These are phyloP conservation scores for Aspergillus tanneri DNA, from an alignment of 2,329 filamentous ascomycete species.

Conservation along the genomic window DNA sequence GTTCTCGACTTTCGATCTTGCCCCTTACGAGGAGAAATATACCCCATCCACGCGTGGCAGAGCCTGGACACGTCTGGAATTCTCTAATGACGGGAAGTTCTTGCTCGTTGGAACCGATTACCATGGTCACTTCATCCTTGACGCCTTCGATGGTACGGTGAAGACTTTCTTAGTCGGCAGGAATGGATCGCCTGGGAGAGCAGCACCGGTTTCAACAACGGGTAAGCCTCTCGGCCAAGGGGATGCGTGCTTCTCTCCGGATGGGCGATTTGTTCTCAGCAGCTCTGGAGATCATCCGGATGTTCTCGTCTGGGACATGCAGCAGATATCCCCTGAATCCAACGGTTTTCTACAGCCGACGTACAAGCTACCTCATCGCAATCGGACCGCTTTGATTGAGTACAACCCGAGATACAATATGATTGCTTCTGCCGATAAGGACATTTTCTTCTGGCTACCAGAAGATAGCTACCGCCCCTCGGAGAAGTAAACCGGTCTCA, in stretches of 20 bases:
- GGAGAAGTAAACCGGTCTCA: constrained; percentile 31
- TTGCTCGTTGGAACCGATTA: constrained; percentile 82
- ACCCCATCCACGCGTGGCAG: constrained; percentile 50
- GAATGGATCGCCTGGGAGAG: constrained; percentile 49
- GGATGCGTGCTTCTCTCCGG: constrained; percentile 84
- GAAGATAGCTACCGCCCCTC: constrained; percentile 52
- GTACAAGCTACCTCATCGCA: constrained; percentile 44
- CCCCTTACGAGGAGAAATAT: constrained; percentile 54
- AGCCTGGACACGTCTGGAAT: constrained; percentile 85
- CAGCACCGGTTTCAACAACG: constrained; percentile 53
- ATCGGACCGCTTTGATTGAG: constrained; percentile 70
- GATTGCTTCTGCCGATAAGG: constrained; percentile 83
- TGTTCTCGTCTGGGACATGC: constrained; percentile 81
- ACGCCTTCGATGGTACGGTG: constrained; percentile 81
- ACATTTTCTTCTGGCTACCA: constrained; percentile 75
- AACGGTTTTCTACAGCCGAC: constrained; percentile 52
- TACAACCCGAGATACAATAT: constrained; percentile 93
- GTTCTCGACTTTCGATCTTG: constrained; percentile 80
- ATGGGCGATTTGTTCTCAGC: constrained; percentile 84
- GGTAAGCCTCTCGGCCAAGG: constrained; percentile 57
- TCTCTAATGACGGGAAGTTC: constrained; percentile 91
- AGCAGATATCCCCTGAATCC: constrained; percentile 55
- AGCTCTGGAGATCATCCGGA: constrained; percentile 69
- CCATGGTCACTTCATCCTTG: constrained; percentile 84
- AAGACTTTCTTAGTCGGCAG: constrained; percentile 67